Evolutionary conservation across 2,329 filamentous ascomycete genomes (phyloP).

Genomic region (Cladobotryum protrusum): DNA sequence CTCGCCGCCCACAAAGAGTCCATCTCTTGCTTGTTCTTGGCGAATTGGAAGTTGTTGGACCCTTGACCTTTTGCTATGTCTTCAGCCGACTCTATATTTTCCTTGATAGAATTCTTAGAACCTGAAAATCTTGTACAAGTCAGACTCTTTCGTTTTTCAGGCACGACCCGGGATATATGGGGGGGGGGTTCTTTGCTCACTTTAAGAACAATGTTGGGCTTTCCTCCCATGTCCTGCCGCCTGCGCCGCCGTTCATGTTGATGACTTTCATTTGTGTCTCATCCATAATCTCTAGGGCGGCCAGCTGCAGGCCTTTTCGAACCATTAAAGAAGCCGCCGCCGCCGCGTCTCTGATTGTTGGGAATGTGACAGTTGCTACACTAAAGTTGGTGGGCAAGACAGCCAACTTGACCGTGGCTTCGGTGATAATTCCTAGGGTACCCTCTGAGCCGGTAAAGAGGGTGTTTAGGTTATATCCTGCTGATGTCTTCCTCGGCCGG

Average conservation of each 20-base stretch:
- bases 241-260: conserved; percentile 55
- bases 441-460: conserved; percentile 67
- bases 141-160: neutral
- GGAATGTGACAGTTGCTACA: conserved; percentile 59
- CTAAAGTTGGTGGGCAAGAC: conserved; percentile 57
- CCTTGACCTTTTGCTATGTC: conserved; percentile 43
- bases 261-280: conserved; percentile 63
- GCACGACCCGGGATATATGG: neutral
- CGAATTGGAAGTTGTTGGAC: conserved; percentile 62
- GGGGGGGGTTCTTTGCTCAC: conserved; percentile 15
- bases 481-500: conserved; percentile 61
- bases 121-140: conserved; percentile 48
- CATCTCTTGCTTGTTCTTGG: conserved; percentile 56
- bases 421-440: conserved; percentile 64
- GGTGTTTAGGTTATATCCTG: conserved; percentile 65
- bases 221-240: conserved; percentile 57
- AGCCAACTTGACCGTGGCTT: conserved; percentile 62
- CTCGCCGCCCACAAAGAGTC: conserved; percentile 68
- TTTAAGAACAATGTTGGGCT: conserved; percentile 69
- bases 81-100: conserved; percentile 51
- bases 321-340: conserved; percentile 59
- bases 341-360: conserved; percentile 54
- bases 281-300: conserved; percentile 59
- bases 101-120: conserved; percentile 54
- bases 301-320: conserved; percentile 57